phyloP scores from a whole-genome alignment of 768 basidiomycete species.

The Lactifluus rugatus region DNA sequence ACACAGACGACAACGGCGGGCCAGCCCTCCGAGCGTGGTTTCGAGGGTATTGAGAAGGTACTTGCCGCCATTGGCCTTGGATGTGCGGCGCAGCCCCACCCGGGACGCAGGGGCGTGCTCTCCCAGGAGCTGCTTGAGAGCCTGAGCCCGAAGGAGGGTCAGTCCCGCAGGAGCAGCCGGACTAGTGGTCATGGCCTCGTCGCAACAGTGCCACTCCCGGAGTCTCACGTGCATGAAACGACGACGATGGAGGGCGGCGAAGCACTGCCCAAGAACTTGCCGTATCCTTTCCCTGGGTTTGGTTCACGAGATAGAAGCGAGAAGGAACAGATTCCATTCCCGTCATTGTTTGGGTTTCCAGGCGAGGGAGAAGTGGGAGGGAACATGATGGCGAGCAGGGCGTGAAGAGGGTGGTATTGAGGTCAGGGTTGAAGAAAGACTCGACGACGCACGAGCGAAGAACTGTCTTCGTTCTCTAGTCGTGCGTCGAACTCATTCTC shows the following conservation, averaged over 20 bases:
- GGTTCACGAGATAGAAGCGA: constrained; percentile 45
- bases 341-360: constrained; percentile 45
- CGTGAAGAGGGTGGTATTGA: constrained; percentile 24
- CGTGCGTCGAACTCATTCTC: constrained; percentile 51
- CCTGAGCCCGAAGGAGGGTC: constrained; percentile 35
- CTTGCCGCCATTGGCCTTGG: constrained; percentile 46
- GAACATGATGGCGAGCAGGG: constrained; percentile 22
- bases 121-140: constrained; percentile 55
- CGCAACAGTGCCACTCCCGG: constrained; percentile 25
- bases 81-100: constrained; percentile 34
- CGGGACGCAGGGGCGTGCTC: constrained; percentile 49
- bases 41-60: constrained; percentile 49
- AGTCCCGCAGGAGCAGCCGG: constrained; percentile 19
- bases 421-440: constrained; percentile 25
- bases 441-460: constrained; percentile 31
- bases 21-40: constrained; percentile 23
- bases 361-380: constrained; percentile 27
- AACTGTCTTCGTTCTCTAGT: constrained; percentile 54
- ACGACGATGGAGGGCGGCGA: constrained; percentile 35
- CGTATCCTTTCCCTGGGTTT: constrained; percentile 63
- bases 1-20: constrained; percentile 25
- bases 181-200: constrained; percentile 15
- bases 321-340: constrained; percentile 64
- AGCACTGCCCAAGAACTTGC: constrained; percentile 41
- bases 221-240: constrained; percentile 28